These are phyloP conservation scores for Neurospora sublineolata DNA, from an alignment of 495 filamentous ascomycete species.

Conservation along the genomic window DNA sequence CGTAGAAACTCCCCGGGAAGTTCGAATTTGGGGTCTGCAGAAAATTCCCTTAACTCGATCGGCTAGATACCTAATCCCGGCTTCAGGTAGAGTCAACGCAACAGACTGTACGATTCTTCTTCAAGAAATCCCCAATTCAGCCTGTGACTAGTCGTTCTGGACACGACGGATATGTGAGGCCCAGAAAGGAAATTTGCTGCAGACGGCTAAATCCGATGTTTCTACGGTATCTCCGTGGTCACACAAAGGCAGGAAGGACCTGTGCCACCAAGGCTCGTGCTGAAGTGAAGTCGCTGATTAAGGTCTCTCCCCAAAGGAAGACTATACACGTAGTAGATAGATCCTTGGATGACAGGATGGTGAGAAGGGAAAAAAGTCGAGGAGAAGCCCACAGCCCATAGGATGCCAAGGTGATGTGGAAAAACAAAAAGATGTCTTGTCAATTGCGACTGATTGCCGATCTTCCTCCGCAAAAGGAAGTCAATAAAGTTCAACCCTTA, in stretches of 20 bases:
- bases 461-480: background rate
- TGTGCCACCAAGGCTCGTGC: background rate
- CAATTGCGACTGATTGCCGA: background rate
- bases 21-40: background rate
- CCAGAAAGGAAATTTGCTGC: background rate
- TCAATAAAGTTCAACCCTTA: background rate
- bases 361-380: background rate
- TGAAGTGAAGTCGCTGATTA: background rate
- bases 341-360: background rate
- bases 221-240: background rate
- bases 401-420: background rate
- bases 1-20: background rate
- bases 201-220: background rate
- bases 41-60: background rate
- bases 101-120: background rate
- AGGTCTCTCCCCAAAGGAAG: background rate
- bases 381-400: background rate
- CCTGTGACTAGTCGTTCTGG: background rate
- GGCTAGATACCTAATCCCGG: background rate
- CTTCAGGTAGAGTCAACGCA: background rate
- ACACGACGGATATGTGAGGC: background rate
- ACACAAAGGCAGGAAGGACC: background rate
- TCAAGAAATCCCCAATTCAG: background rate
- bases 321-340: no score
- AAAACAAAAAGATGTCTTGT: background rate